phyloP scores from a whole-genome alignment of 73 alveolate genomes.

The Blepharisma japonicum region DNA sequence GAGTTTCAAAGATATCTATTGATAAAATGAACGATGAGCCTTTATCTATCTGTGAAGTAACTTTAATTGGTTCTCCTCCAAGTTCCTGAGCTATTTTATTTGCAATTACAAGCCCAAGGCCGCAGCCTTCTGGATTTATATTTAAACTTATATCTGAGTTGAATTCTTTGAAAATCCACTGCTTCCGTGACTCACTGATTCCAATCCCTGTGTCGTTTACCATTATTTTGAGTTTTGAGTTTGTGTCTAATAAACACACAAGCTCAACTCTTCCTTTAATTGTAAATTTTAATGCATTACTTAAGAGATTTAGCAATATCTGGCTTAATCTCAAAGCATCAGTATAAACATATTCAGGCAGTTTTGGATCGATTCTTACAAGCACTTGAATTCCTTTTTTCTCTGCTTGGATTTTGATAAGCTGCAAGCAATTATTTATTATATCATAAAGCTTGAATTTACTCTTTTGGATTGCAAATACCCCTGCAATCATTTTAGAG shows the following conservation, averaged over 20 bases:
- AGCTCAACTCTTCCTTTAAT: conserved; percentile 34
- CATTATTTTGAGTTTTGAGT: not conserved
- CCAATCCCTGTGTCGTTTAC: conserved; percentile 6
- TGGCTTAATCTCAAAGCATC: conserved; percentile 42
- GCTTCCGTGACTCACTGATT: not conserved
- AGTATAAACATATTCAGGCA: conserved; percentile 24
- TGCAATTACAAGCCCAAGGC: not conserved
- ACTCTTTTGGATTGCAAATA: too few species aligned
- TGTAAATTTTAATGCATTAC: conserved; percentile 51
- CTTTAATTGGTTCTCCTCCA: not conserved
- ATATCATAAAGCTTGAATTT: too few species aligned
- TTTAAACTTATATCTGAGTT: not conserved
- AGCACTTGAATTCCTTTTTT: too few species aligned
- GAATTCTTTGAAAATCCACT: not conserved
- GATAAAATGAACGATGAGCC: not conserved
- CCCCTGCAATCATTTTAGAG: too few species aligned
- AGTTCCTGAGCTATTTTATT: not conserved
- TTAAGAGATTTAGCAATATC: conserved; percentile 40
- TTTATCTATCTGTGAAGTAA: not conserved
- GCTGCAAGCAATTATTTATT: too few species aligned
- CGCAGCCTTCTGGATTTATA: not conserved
- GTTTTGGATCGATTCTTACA: too few species aligned
- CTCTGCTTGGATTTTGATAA: too few species aligned
- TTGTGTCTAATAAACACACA: not conserved
- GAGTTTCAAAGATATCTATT: not conserved